Percentiles rank a stretch among this genome's conserved stretches.
Evolutionary conservation across 352 stramenopile genomes (phyloP).

Genomic region (Globisporangium nodosum): DNA sequence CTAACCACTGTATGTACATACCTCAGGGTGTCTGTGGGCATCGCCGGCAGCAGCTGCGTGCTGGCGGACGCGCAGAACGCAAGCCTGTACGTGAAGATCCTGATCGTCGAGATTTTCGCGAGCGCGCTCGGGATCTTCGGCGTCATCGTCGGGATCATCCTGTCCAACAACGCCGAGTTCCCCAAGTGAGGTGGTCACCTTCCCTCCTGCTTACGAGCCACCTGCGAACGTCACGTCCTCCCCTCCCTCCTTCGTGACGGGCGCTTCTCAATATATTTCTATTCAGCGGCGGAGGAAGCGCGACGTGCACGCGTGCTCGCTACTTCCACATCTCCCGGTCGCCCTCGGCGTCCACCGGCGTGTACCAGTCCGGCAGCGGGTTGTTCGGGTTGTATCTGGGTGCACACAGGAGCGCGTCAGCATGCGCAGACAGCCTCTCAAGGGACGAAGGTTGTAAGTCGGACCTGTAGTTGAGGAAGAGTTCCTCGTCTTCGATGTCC

Average conservation of each 20-base stretch:
- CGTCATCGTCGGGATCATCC: conserved; percentile 98
- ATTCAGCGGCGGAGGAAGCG: neutral
- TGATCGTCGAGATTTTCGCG: conserved; percentile 99
- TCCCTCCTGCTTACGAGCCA: no score
- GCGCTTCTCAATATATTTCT: conserved; percentile 7
- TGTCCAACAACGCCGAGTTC: conserved; percentile 96
- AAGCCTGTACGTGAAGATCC: conserved; percentile 98
- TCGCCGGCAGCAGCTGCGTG: conserved; percentile 96
- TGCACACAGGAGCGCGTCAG: neutral
- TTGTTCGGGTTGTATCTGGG: conserved; percentile 75
- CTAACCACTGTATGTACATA: neutral
- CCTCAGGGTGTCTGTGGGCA: conserved; percentile 93
- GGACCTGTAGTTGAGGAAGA: conserved; percentile 78
- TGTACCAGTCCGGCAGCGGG: conserved; percentile 76
- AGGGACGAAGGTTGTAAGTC: neutral
- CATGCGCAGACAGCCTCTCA: neutral
- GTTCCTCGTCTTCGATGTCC: conserved; percentile 80
- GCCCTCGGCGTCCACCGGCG: conserved; percentile 67
- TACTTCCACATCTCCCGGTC: conserved; percentile 85
- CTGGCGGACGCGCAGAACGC: conserved; percentile 98
- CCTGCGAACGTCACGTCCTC: no score
- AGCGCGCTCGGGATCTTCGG: conserved; percentile 98
- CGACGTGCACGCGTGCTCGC: neutral
- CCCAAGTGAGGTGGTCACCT: conserved; percentile 43
- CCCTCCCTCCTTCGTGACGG: neutral